These are phyloP conservation scores for Xylariaceae sp. DNA, from an alignment of 2,329 filamentous ascomycete species.

Conservation along the genomic window DNA sequence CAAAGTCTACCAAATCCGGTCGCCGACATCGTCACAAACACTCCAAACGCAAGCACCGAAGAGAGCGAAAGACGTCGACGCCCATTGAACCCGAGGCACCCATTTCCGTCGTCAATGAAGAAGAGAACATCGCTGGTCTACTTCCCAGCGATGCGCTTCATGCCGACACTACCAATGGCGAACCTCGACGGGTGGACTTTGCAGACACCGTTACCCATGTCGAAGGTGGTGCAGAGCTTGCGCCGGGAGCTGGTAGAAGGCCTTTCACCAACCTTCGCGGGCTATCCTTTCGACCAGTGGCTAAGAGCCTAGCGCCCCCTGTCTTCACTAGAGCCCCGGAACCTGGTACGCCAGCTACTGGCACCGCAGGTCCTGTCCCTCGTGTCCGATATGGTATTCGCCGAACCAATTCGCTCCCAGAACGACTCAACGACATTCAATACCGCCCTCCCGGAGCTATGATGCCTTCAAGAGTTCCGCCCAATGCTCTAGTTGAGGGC, in stretches of 20 bases:
- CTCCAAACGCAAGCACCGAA: constrained; percentile 40
- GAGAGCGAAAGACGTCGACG: constrained; percentile 22
- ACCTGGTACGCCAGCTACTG: constrained; percentile 17
- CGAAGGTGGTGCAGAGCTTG: constrained; percentile 24
- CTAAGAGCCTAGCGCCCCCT: constrained; percentile 65
- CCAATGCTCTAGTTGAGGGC: constrained; percentile 29
- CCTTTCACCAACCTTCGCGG: constrained; percentile 54
- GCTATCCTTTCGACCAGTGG: constrained; percentile 58
- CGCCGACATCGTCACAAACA: constrained; percentile 36
- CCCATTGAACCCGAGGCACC: constrained; percentile 16
- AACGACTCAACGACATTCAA: constrained; percentile 51
- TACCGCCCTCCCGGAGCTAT: constrained; percentile 46
- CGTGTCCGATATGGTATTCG: constrained; percentile 62
- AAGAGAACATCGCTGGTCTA: constrained; percentile 28
- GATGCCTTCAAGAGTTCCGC: constrained; percentile 43
- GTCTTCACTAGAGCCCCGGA: constrained; percentile 56
- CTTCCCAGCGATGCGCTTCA: constrained; percentile 14
- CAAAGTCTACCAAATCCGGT: constrained; percentile 25
- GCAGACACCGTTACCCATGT: constrained; percentile 29
- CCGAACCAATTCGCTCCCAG: constrained; percentile 70
- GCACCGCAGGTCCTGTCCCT: constrained; percentile 44
- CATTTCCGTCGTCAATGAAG: constrained; percentile 14
- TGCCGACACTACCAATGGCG: constrained; percentile 27
- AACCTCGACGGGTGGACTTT: constrained; percentile 57
- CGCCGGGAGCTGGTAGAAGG: constrained; percentile 27